A percentile compares a stretch with the other conserved stretches of the same genome.
Evolutionary conservation across 257 asterid species (phyloP).

Genomic region (Avicennia marina): DNA sequence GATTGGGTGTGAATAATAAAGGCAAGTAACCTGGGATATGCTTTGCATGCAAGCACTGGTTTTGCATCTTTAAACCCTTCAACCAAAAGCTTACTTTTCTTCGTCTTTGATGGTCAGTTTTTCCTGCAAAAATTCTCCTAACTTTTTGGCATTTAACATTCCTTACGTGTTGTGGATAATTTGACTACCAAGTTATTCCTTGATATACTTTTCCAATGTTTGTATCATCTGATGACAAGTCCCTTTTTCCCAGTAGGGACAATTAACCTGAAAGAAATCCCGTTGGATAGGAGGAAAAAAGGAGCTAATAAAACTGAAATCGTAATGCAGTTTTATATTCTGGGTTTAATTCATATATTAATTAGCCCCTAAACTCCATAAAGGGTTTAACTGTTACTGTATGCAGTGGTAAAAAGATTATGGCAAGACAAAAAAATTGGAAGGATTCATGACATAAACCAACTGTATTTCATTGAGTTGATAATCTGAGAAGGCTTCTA

Average conservation of each 20-base stretch:
- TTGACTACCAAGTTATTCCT: slow-evolving; percentile 18
- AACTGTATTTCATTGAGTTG: neutral
- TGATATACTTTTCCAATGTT: slow-evolving; percentile 1
- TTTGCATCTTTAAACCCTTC: slow-evolving; percentile 41
- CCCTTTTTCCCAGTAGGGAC: too few relatives aligned
- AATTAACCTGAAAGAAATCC: too few relatives aligned
- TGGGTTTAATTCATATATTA: too few relatives aligned
- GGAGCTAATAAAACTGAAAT: too few relatives aligned
- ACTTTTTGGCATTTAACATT: neutral
- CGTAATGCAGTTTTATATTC: too few relatives aligned
- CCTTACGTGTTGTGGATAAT: neutral
- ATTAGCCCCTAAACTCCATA: too few relatives aligned
- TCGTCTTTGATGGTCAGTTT: slow-evolving; percentile 13
- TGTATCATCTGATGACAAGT: too few relatives aligned
- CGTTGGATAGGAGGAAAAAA: too few relatives aligned
- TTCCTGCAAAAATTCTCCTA: neutral
- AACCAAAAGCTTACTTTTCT: slow-evolving; percentile 49
- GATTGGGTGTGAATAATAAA: slow-evolving; percentile 16
- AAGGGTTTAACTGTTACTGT: too few relatives aligned
- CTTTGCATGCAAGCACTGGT: slow-evolving; percentile 49
- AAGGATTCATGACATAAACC: too few relatives aligned
- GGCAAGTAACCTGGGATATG: slow-evolving; percentile 34
- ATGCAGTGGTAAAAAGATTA: too few relatives aligned
- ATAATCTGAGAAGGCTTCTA: neutral
- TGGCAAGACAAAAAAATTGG: too few relatives aligned